A percentile compares a stretch with the other conserved stretches of the same genome.
These are phyloP conservation scores for Citrus inodora DNA, from an alignment of 345 rosid species.

Conservation along the genomic window DNA sequence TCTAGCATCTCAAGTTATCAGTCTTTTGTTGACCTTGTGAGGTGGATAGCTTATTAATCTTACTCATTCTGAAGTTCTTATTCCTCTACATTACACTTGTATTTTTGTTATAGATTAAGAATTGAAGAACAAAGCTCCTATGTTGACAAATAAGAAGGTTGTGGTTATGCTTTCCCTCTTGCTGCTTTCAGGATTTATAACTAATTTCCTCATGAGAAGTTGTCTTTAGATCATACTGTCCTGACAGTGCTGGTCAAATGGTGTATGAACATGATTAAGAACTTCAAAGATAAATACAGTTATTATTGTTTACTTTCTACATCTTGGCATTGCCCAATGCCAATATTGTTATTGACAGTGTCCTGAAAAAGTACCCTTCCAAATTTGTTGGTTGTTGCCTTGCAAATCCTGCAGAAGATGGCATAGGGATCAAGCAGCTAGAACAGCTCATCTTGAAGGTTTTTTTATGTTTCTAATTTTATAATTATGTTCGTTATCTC, in stretches of 20 bases:
- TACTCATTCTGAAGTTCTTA: neutral
- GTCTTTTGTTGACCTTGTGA: neutral
- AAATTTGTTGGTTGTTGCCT: slow-evolving; percentile 93
- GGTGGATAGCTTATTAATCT: neutral
- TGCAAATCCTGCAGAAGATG: slow-evolving; percentile 92
- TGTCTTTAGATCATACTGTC: neutral
- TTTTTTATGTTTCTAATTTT: neutral
- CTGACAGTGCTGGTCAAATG: neutral
- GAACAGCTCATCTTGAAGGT: slow-evolving; percentile 83
- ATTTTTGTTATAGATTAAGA: neutral
- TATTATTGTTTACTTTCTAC: slow-evolving; percentile 5
- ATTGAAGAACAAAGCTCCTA: neutral
- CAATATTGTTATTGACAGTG: slow-evolving; percentile 37
- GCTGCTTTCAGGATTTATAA: neutral
- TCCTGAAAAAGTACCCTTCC: slow-evolving; percentile 65
- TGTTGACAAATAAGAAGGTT: neutral
- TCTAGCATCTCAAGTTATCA: neutral
- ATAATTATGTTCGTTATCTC: neutral
- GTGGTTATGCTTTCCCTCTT: neutral
- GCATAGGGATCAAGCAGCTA: slow-evolving; percentile 64
- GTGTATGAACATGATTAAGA: neutral
- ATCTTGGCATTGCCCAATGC: slow-evolving; percentile 10
- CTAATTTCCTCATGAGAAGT: neutral
- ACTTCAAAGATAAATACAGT: neutral
- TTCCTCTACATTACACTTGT: neutral